phyloP scores from a whole-genome alignment of 192 early-diverging fungal species.

The Entomortierella lignicola region DNA sequence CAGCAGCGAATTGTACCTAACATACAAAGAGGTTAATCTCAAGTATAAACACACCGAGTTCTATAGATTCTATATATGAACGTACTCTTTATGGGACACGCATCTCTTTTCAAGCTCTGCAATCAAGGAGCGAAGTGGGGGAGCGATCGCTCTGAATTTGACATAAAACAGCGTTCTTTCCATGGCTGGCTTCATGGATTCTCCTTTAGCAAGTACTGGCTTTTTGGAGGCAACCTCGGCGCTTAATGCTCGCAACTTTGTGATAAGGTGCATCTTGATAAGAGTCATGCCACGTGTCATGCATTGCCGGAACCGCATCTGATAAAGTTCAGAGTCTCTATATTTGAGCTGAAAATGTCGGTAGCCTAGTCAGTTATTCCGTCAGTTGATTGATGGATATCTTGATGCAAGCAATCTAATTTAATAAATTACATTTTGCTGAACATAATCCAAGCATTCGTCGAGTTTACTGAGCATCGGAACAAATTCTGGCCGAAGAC shows the following conservation, averaged over 20 bases:
- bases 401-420: too few species aligned
- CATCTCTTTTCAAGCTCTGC: conserved; percentile 82
- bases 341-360: conserved; percentile 66
- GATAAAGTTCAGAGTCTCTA: conserved; percentile 91
- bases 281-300: conserved; percentile 93
- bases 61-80: not conserved
- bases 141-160: conserved; percentile 80
- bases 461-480: conserved; percentile 83
- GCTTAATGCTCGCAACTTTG: conserved; percentile 71
- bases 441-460: conserved; percentile 81
- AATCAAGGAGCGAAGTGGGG: conserved; percentile 71
- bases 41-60: too few species aligned
- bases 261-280: conserved; percentile 91
- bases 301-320: conserved; percentile 94
- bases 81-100: conserved; percentile 75
- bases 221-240: conserved; percentile 72
- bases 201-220: conserved; percentile 47
- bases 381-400: too few species aligned
- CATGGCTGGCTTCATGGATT: conserved; percentile 45
- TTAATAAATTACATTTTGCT: conserved; percentile 66
- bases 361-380: too few species aligned
- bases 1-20: conserved; percentile 75
- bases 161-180: conserved; percentile 74
- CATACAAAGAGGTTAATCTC: too few species aligned
- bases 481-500: conserved; percentile 81